A percentile compares a stretch with the other conserved stretches of the same genome.
These are phyloP conservation scores for Rhizopus arrhizus DNA, from an alignment of 371 early-diverging fungal species.

Conservation along the genomic window DNA sequence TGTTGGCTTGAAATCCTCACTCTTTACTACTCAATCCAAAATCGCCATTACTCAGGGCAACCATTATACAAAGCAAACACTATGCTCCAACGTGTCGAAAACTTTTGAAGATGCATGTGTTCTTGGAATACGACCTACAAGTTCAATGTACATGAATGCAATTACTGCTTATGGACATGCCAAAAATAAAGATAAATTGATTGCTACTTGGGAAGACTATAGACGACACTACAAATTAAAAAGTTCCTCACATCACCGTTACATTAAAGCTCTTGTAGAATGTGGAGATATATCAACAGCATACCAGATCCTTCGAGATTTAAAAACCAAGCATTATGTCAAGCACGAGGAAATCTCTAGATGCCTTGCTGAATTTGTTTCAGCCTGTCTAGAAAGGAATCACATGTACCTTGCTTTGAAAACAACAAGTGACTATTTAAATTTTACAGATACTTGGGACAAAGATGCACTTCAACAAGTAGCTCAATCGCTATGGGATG, in stretches of 20 bases:
- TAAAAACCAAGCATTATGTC: conserved; percentile 3
- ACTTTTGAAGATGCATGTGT: not conserved
- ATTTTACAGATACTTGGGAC: conserved; percentile 10
- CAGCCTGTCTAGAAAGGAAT: conserved; percentile 1
- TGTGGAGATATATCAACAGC: conserved; percentile 18
- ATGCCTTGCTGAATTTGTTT: conserved; percentile 17
- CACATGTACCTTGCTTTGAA: conserved; percentile 10
- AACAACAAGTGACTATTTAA: conserved; percentile 10
- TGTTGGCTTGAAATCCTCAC: conserved; percentile 14
- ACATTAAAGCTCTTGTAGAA: conserved; percentile 30
- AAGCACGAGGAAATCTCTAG: conserved; percentile 3
- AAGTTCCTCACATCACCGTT: conserved; percentile 8
- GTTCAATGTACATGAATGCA: conserved; percentile 22
- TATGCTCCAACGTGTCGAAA: not conserved
- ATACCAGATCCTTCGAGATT: conserved; percentile 1
- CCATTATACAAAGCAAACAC: conserved; percentile 4
- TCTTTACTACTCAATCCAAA: conserved; percentile 4
- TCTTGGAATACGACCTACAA: conserved; percentile 15
- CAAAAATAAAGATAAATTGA: conserved; percentile 15
- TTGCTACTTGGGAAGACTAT: conserved; percentile 20
- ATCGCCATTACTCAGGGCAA: conserved; percentile 4
- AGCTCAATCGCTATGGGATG: conserved; percentile 11
- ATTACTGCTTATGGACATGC: conserved; percentile 34
- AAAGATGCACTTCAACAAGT: not conserved
- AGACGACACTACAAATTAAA: conserved; percentile 8